phyloP scores from a whole-genome alignment of 2,329 filamentous ascomycete species.

The Clonostachys sp. region DNA sequence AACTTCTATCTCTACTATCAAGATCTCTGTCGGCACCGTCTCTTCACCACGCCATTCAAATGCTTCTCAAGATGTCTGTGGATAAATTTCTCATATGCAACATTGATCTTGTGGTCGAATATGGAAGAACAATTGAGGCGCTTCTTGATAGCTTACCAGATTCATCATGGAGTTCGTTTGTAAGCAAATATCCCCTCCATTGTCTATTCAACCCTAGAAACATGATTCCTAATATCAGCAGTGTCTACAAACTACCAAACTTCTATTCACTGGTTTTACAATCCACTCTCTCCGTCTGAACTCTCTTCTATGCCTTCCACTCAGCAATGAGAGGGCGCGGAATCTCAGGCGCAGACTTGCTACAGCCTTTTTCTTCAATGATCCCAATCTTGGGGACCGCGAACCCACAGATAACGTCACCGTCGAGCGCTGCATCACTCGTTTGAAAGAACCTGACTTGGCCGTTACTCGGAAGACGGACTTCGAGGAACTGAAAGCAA shows the following conservation, averaged over 20 bases:
- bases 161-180: constrained; percentile 31
- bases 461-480: constrained; percentile 52
- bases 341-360: constrained; percentile 65
- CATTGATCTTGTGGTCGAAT: constrained; percentile 29
- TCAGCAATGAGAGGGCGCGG: constrained; percentile 41
- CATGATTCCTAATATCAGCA: constrained; percentile 13
- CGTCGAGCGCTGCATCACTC: constrained; percentile 36
- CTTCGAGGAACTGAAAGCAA: constrained; percentile 63
- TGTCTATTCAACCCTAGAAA: not conserved
- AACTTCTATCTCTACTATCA: constrained; percentile 32
- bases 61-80: constrained; percentile 50
- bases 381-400: constrained; percentile 32
- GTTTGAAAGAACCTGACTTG: constrained; percentile 45
- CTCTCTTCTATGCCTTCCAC: constrained; percentile 55
- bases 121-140: constrained; percentile 34
- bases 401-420: constrained; percentile 34
- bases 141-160: constrained; percentile 36
- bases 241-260: constrained; percentile 44
- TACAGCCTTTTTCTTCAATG: constrained; percentile 55
- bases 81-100: constrained; percentile 44
- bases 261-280: constrained; percentile 38
- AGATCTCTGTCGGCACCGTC: constrained; percentile 23
- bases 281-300: constrained; percentile 49
- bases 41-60: constrained; percentile 32
- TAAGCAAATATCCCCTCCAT: constrained; percentile 19